A percentile compares a stretch with the other conserved stretches of the same genome.
Evolutionary conservation across 345 rosid genomes (phyloP).

Genomic region (Sapria himalayana): DNA sequence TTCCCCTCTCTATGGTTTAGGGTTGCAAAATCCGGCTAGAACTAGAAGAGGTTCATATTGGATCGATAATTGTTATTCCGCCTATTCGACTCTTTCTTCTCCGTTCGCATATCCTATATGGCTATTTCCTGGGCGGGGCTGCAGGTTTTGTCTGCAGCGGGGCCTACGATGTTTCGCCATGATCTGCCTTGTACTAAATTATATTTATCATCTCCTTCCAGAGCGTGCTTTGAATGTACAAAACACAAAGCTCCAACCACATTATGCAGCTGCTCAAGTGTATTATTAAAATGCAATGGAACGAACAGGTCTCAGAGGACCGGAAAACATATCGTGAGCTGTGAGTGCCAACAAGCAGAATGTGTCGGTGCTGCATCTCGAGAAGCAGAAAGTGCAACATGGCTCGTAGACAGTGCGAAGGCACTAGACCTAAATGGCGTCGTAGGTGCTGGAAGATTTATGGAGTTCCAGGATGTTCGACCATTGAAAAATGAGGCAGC

Average conservation of each 20-base stretch:
- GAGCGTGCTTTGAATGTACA: conserved; percentile 7
- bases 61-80: no score
- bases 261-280: conserved; percentile 7
- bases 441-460: conserved; percentile 8
- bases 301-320: conserved; percentile 6
- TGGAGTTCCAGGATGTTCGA: conserved; percentile 19
- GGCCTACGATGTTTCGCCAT: conserved; percentile 9
- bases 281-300: conserved; percentile 4
- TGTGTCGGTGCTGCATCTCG: conserved; percentile 15
- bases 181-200: conserved; percentile 10
- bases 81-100: no score
- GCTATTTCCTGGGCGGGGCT: conserved; percentile 23
- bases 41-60: no score
- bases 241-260: conserved; percentile 7
- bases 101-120: no score
- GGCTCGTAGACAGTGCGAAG: conserved; percentile 22
- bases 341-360: conserved; percentile 38
- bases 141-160: conserved; percentile 12
- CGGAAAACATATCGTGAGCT: conserved; percentile 13
- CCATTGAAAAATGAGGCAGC: conserved; percentile 14
- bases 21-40: no score
- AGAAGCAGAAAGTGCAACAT: conserved; percentile 12
- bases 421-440: conserved; percentile 20
- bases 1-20: no score
- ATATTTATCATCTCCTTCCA: no score